phyloP scores from a whole-genome alignment of 2,329 filamentous ascomycete species.

The Neopestalotiopsis clavispora region DNA sequence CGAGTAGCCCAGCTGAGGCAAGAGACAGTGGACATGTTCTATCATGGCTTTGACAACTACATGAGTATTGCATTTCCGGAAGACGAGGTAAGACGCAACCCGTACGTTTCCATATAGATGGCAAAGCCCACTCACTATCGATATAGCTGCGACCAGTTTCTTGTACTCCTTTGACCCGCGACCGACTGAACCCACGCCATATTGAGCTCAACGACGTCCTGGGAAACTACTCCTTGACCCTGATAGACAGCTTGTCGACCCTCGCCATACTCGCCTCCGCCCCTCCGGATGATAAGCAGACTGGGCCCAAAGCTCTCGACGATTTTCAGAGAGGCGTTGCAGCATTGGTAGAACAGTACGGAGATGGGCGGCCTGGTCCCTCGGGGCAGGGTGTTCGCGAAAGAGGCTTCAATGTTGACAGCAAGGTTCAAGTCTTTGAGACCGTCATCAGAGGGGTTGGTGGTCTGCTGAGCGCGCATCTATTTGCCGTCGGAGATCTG shows the following conservation, averaged over 20 bases:
- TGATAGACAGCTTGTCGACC: conserved; percentile 94
- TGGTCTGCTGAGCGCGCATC: conserved; percentile 87
- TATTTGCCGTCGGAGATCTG: conserved; percentile 89
- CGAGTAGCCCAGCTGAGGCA: conserved; percentile 60
- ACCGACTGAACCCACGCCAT: conserved; percentile 77
- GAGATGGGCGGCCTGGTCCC: conserved; percentile 76
- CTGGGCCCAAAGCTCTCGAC: conserved; percentile 64
- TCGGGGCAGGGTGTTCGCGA: conserved; percentile 73
- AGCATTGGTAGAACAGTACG: conserved; percentile 80
- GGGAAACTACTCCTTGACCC: conserved; percentile 93
- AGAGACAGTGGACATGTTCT: conserved; percentile 81
- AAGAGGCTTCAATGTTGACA: conserved; percentile 90
- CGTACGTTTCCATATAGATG: not conserved
- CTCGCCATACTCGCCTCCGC: conserved; percentile 89
- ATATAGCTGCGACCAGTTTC: conserved; percentile 79
- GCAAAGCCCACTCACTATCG: not conserved
- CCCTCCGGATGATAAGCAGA: conserved; percentile 57
- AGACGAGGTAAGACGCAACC: conserved; percentile 67
- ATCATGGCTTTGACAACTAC: conserved; percentile 96
- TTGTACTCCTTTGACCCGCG: conserved; percentile 83
- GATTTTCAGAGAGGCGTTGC: conserved; percentile 83
- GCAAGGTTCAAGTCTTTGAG: conserved; percentile 98
- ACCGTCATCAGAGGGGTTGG: conserved; percentile 94
- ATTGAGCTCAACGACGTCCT: conserved; percentile 93
- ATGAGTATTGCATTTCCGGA: conserved; percentile 94